These are phyloP conservation scores for Macrophomina pseudophaseolina DNA, from an alignment of 2,329 filamentous ascomycete species.

Conservation along the genomic window DNA sequence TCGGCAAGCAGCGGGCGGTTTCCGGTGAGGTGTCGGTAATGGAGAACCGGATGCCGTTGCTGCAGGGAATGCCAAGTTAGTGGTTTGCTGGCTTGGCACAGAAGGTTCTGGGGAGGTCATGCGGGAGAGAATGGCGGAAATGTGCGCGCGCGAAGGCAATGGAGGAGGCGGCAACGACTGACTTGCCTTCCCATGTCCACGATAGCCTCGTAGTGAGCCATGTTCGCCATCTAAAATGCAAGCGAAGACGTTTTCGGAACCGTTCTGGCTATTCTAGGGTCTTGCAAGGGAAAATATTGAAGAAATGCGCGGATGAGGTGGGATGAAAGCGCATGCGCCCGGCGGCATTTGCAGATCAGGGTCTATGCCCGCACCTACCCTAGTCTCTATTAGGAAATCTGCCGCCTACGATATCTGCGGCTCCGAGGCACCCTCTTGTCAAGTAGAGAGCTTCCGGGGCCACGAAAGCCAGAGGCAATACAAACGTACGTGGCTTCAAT, in stretches of 20 bases:
- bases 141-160: no score
- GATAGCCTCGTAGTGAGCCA: conserved; percentile 27
- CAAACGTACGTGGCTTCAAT: background rate
- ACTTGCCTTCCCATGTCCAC: conserved; percentile 32
- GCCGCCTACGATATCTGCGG: background rate
- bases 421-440: no score
- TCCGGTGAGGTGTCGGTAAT: conserved; percentile 80
- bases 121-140: background rate
- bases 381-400: background rate
- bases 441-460: background rate
- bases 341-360: background rate
- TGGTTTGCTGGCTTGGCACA: background rate
- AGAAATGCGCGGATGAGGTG: background rate
- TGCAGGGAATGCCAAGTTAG: conserved; percentile 41
- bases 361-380: background rate
- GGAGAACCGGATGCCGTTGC: conserved; percentile 93
- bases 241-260: no score
- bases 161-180: background rate
- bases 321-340: background rate
- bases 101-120: background rate
- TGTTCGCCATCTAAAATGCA: background rate
- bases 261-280: background rate
- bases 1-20: conserved; percentile 73
- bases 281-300: background rate
- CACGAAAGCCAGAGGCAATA: background rate